phyloP scores from a whole-genome alignment of 305 asterid genomes.

The Fraxinus greggii region DNA sequence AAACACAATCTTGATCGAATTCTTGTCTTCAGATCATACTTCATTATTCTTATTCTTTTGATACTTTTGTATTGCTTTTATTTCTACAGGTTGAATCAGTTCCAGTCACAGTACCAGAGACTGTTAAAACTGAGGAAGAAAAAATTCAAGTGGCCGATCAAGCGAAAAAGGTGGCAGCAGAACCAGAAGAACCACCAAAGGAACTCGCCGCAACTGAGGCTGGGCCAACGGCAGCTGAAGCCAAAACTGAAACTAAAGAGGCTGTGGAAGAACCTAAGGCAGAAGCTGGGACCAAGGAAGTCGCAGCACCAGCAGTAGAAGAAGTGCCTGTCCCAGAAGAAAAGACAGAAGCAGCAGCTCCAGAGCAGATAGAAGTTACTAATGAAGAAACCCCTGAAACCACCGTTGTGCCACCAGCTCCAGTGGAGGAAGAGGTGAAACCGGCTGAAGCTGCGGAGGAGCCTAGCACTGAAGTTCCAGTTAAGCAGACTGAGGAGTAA shows the following conservation, averaged over 20 bases:
- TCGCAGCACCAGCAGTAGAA: not conserved
- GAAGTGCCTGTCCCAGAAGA: not conserved
- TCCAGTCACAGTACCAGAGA: not conserved
- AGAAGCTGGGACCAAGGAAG: not conserved
- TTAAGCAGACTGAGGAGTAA: not conserved
- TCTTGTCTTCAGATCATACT: not conserved
- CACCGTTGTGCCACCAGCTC: not conserved
- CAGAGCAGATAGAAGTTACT: not conserved
- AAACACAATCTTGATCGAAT: not conserved
- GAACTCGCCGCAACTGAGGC: not conserved
- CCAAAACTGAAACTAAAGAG: not conserved
- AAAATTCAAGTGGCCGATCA: not conserved
- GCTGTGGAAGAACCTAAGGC: not conserved
- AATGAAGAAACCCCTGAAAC: not conserved
- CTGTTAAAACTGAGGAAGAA: not conserved
- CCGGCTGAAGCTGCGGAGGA: not conserved
- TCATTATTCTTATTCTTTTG: not conserved
- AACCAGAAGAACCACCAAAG: not conserved
- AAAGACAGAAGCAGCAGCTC: not conserved
- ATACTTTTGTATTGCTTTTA: not conserved
- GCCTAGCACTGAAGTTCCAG: not conserved
- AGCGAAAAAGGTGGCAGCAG: not conserved
- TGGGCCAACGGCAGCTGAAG: not conserved
- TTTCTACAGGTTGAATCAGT: not conserved
- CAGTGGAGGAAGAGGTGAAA: not conserved